Evolutionary conservation across 2,329 filamentous ascomycete genomes (phyloP).

Genomic region (Calonectria hawksworthii): DNA sequence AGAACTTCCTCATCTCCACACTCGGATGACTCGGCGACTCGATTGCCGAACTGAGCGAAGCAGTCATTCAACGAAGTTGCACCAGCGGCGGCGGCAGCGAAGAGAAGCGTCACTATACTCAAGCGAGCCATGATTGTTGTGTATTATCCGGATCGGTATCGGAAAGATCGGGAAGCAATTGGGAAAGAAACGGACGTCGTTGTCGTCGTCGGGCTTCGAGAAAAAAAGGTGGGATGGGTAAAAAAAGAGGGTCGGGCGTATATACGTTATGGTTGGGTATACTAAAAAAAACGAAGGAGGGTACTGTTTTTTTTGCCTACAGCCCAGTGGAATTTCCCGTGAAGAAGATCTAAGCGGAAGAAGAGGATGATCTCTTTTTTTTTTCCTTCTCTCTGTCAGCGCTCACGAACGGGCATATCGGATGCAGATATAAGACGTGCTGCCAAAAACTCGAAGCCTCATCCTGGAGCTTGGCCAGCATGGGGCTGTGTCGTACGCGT

Average conservation of each 20-base stretch:
- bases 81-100: not conserved
- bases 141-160: not conserved
- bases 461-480: not conserved
- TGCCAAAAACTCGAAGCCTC: not conserved
- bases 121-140: not conserved
- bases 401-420: not conserved
- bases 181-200: not conserved
- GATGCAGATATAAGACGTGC: not conserved
- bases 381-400: not conserved
- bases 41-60: not conserved
- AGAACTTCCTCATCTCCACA: not conserved
- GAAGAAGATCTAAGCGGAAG: not conserved
- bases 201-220: not conserved
- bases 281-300: not conserved
- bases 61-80: not conserved
- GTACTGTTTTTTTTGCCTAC: not conserved
- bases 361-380: not conserved
- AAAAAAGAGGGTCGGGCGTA: constrained; percentile 2
- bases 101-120: not conserved
- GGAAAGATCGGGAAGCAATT: constrained; percentile 1
- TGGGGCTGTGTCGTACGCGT: not conserved
- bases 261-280: not conserved
- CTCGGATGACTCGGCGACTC: constrained; percentile 4
- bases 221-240: constrained; percentile 3
- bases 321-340: not conserved